Base-by-base conservation (phyloP, 805 yeast species). In the Pichia gijzeniarum region DNA sequence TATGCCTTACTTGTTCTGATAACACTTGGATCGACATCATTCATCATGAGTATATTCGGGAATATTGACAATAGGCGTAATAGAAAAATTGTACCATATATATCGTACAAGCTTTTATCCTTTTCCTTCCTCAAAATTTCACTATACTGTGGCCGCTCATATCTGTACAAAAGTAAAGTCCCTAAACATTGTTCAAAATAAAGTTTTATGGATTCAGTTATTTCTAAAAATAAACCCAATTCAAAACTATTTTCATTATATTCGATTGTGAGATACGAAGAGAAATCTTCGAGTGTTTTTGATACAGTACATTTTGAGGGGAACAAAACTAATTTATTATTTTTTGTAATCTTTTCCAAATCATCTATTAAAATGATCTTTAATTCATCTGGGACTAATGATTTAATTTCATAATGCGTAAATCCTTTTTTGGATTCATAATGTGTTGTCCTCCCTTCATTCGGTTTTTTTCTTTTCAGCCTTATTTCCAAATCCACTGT, bases 331-430 rank as follows among this genome's bases (percentile, higher is more conserved):
- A 88, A 62, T 60, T 80, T 79, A 42, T 82, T 82, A 53, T 88
- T 85, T 54, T 85, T 85, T 1, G 98, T 89, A 30, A 91, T 74
- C 53, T 71, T 72, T 62, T 91, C 96, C 99, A 98, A 91, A 67
- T 91, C 98, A 61, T 87, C 89, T 1, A 90, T 95, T 33, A 91
- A 67, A 3, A 80, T 56, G 5, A 82, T 68, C 61, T 89, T 90
- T 47, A 91, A 68, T 27, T 71, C 65, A 41, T 80, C 79, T 2
- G 91, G 85, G 7, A 90, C 75, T 13, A 67, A 65, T 14, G 87
- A 55, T 38, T 67, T 61, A 17, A 87, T 71, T 54, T 83, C 84
- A 28, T 51, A 27, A 34, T 43, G 42, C 6, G 48, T 45, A 25
- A 48, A 48, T 1, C 53, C 51, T 14, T 18, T 48, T 18, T 33